Conservation (phyloP, 2,329 filamentous ascomycete genomes). For the Xylaria sp. region DNA sequence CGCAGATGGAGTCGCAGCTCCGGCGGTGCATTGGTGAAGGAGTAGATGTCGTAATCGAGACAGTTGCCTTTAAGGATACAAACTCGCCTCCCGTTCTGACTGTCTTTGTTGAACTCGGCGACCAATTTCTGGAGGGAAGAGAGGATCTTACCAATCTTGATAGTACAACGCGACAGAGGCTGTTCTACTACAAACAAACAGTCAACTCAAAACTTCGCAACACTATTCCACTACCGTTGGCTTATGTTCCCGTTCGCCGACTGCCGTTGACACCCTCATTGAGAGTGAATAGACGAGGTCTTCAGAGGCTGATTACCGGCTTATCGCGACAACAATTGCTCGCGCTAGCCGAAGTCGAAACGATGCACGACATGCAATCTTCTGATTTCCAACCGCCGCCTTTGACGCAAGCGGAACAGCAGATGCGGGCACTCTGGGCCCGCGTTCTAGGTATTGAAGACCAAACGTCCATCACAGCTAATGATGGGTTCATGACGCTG, state of each 20-base stretch:
- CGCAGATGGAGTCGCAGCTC: slow-evolving; percentile 60
- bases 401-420: slow-evolving; percentile 59
- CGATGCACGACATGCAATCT: slow-evolving; percentile 52
- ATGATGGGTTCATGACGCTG: slow-evolving; percentile 58
- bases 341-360: slow-evolving; percentile 54
- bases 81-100: slow-evolving; percentile 54
- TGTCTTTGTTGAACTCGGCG: slow-evolving; percentile 62
- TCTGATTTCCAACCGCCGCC: slow-evolving; percentile 59
- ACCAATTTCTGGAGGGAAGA: slow-evolving; percentile 52
- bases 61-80: slow-evolving; percentile 58
- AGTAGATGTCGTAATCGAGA: slow-evolving; percentile 62
- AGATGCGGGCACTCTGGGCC: slow-evolving; percentile 62
- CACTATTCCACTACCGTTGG: slow-evolving; percentile 57
- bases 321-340: slow-evolving; percentile 58
- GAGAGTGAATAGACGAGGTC: slow-evolving; percentile 61
- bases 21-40: slow-evolving; percentile 59
- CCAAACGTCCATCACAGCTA: slow-evolving; percentile 53
- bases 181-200: slow-evolving; percentile 58
- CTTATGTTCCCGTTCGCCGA: slow-evolving; percentile 60
- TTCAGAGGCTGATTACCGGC: slow-evolving; percentile 58
- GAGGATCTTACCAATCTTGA: slow-evolving; percentile 55
- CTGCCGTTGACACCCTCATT: slow-evolving; percentile 63
- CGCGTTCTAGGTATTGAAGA: slow-evolving; percentile 55
- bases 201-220: slow-evolving; percentile 56
- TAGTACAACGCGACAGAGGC: slow-evolving; percentile 55